Evolutionary conservation across 2,329 filamentous ascomycete genomes (phyloP).

Genomic region (Diaporthe ilicicola): DNA sequence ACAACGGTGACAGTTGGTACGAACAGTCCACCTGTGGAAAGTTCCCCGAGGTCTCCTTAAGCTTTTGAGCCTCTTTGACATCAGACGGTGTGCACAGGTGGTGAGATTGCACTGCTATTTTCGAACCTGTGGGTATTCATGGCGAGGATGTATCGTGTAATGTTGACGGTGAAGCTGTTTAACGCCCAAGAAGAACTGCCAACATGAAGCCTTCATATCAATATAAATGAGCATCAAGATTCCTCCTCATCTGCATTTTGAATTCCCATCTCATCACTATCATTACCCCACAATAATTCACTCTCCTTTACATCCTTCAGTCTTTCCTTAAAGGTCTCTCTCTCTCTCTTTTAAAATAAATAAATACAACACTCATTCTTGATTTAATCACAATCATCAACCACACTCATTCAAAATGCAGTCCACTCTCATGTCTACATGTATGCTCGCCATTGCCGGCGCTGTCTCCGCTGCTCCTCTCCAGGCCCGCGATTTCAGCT

Average conservation of each 20-base stretch:
- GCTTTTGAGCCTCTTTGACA: constrained; percentile 19
- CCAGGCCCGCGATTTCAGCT: background rate
- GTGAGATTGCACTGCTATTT: constrained; percentile 21
- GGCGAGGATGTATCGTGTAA: background rate
- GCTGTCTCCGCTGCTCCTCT: constrained; percentile 19
- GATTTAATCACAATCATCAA: background rate
- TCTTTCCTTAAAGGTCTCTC: background rate
- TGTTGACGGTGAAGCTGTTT: background rate
- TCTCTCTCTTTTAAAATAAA: too few species aligned
- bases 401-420: constrained; percentile 19
- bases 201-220: background rate
- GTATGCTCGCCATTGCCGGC: constrained; percentile 6
- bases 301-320: constrained; percentile 4
- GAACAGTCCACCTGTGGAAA: constrained; percentile 6
- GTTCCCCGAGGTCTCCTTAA: background rate
- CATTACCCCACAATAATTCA: background rate
- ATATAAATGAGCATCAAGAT: constrained; percentile 3
- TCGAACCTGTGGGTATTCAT: constrained; percentile 3
- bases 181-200: background rate
- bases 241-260: background rate
- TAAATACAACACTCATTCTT: constrained; percentile 15
- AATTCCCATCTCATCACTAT: constrained; percentile 4
- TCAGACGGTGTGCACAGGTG: background rate
- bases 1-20: constrained; percentile 6
- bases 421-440: constrained; percentile 17